Evolutionary conservation across 2,329 filamentous ascomycete genomes (phyloP).

Genomic region (Aspergillus thermomutatus): DNA sequence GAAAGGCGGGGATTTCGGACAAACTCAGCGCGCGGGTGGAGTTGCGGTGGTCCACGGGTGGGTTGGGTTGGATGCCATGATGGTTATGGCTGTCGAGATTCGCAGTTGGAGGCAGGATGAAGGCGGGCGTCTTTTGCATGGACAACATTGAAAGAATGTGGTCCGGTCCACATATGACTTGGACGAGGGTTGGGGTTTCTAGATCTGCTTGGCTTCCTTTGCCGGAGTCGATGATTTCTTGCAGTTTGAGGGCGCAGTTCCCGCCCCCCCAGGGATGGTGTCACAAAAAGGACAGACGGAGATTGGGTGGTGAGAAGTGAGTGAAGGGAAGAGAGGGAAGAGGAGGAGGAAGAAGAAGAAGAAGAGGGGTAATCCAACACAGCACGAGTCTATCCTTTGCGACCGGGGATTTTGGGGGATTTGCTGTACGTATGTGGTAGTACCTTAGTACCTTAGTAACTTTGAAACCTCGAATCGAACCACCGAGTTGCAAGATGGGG

Average conservation of each 20-base stretch:
- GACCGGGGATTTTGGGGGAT: neutral
- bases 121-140: conserved; percentile 34
- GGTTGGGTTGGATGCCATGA: conserved; percentile 11
- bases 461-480: neutral
- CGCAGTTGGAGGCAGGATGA: conserved; percentile 20
- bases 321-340: neutral
- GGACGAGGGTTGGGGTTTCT: too few relatives aligned
- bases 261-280: neutral
- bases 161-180: neutral
- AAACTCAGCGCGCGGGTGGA: conserved; percentile 20
- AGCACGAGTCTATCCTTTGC: neutral
- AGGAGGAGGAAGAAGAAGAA: neutral
- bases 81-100: conserved; percentile 19
- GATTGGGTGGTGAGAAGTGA: neutral
- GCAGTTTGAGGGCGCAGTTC: neutral
- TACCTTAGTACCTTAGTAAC: neutral
- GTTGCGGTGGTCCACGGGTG: conserved; percentile 15
- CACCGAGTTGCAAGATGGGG: neutral
- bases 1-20: conserved; percentile 22
- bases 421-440: neutral
- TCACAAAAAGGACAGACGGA: neutral
- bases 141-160: conserved; percentile 34
- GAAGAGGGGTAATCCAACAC: conserved; percentile 5
- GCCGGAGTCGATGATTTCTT: neutral
- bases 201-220: neutral